A percentile compares a stretch with the other conserved stretches of the same genome.
Conservation (phyloP, 2,329 filamentous ascomycete species). For the Plenodomus biglobosus region DNA sequence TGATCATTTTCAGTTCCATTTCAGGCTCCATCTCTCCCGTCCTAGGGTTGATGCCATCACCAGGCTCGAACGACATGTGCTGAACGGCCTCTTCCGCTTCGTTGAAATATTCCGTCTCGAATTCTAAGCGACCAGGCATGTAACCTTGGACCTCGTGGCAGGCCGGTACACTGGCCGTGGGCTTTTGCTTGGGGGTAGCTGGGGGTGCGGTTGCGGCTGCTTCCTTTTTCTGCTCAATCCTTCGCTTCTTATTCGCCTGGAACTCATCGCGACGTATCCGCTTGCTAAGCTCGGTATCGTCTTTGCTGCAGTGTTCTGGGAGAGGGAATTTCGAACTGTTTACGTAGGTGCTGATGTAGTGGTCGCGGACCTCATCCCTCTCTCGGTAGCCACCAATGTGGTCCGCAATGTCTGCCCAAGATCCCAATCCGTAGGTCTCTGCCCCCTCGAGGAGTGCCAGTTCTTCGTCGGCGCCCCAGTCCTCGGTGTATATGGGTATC, state of each 20-base stretch:
- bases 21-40: conserved; percentile 90
- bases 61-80: conserved; percentile 96
- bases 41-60: conserved; percentile 82
- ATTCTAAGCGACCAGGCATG: conserved; percentile 96
- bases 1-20: conserved; percentile 94
- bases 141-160: conserved; percentile 99
- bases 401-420: conserved; percentile 97
- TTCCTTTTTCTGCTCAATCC: conserved; percentile 90
- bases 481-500: conserved; percentile 89
- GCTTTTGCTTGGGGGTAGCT: conserved; percentile 88
- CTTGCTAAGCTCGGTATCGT: conserved; percentile 76
- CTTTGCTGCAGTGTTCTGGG: conserved; percentile 79
- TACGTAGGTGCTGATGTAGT: conserved; percentile 87
- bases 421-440: conserved; percentile 93
- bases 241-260: conserved; percentile 84
- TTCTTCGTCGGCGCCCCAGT: conserved; percentile 98
- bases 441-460: conserved; percentile 89
- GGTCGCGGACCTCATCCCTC: conserved; percentile 93
- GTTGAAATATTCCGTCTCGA: conserved; percentile 96
- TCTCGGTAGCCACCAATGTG: conserved; percentile 94
- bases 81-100: conserved; percentile 98
- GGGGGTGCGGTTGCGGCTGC: conserved; percentile 80
- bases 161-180: conserved; percentile 89
- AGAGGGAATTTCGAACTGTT: conserved; percentile 82
- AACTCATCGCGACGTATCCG: conserved; percentile 88